A percentile compares a stretch with the other conserved stretches of the same genome.
These are phyloP conservation scores for Penicillium frequentans DNA, from an alignment of 2,329 filamentous ascomycete species.

Conservation along the genomic window DNA sequence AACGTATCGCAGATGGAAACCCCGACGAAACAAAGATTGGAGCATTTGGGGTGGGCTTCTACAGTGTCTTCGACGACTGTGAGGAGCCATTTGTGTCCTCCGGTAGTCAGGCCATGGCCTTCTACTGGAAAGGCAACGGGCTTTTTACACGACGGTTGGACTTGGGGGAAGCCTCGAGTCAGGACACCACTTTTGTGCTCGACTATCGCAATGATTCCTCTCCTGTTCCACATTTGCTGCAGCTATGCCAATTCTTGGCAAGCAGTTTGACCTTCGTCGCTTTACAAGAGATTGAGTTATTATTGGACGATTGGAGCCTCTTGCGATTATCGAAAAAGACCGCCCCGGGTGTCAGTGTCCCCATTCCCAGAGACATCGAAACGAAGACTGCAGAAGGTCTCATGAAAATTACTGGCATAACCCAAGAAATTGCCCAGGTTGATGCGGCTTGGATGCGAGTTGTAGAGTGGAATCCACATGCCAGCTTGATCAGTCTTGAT, in stretches of 20 bases:
- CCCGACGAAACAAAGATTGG: constrained; percentile 99
- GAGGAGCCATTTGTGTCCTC: constrained; percentile 97
- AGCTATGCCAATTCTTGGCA: constrained; percentile 86
- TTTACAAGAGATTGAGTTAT: constrained; percentile 82
- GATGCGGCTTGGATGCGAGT: constrained; percentile 87
- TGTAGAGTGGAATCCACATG: constrained; percentile 76
- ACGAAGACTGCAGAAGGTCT: constrained; percentile 80
- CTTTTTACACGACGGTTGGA: constrained; percentile 86
- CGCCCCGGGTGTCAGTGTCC: constrained; percentile 71
- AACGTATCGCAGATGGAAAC: constrained; percentile 98
- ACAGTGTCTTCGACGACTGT: constrained; percentile 97
- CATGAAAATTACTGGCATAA: constrained; percentile 81
- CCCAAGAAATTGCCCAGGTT: constrained; percentile 85
- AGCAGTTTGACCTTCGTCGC: constrained; percentile 96
- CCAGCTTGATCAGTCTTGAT: constrained; percentile 37
- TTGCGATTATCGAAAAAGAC: constrained; percentile 79
- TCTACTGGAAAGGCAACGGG: constrained; percentile 99
- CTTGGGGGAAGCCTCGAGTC: constrained; percentile 64
- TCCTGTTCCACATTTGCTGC: constrained; percentile 80
- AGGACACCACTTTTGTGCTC: constrained; percentile 86
- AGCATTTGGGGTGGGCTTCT: constrained; percentile 97
- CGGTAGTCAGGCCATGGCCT: constrained; percentile 90
- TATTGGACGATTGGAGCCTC: constrained; percentile 83
- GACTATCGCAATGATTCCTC: constrained; percentile 90
- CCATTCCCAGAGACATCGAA: constrained; percentile 76